Evolutionary conservation across 805 yeast species (phyloP).

Genomic region (Kregervanrija delftensis): DNA sequence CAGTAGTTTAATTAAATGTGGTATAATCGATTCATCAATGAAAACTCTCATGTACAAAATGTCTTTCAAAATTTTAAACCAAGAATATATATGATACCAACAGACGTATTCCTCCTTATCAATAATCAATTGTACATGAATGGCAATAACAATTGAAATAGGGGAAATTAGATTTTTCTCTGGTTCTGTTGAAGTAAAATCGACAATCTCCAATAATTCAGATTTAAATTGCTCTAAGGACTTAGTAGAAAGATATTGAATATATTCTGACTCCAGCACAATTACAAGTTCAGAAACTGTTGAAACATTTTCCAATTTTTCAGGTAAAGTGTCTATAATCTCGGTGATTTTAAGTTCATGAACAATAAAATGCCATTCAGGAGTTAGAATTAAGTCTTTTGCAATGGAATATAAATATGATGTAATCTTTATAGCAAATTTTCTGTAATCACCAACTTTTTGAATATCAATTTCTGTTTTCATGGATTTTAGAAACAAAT

Average conservation of each 20-base stretch:
- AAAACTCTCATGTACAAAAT: too few relatives aligned
- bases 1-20: too few relatives aligned
- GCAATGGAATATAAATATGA: slow-evolving; percentile 22
- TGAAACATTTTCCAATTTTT: slow-evolving; percentile 19
- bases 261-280: slow-evolving; percentile 17
- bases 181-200: not conserved
- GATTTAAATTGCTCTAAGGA: slow-evolving; percentile 8
- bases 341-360: slow-evolving; percentile 7
- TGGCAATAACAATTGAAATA: not conserved
- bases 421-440: slow-evolving; percentile 14
- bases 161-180: not conserved
- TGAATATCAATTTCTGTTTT: too few relatives aligned
- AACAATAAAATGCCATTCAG: slow-evolving; percentile 16
- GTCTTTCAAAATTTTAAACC: too few relatives aligned
- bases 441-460: slow-evolving; percentile 4
- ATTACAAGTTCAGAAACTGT: slow-evolving; percentile 15
- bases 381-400: slow-evolving; percentile 8
- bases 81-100: too few relatives aligned
- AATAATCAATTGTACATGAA: not conserved
- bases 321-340: slow-evolving; percentile 12
- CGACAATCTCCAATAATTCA: not conserved
- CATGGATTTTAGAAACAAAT: too few relatives aligned
- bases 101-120: too few relatives aligned
- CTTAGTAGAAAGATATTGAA: slow-evolving; percentile 12
- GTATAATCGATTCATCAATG: too few relatives aligned